Conservation (phyloP, 805 yeast genomes). For the Pichia deserticola region DNA sequence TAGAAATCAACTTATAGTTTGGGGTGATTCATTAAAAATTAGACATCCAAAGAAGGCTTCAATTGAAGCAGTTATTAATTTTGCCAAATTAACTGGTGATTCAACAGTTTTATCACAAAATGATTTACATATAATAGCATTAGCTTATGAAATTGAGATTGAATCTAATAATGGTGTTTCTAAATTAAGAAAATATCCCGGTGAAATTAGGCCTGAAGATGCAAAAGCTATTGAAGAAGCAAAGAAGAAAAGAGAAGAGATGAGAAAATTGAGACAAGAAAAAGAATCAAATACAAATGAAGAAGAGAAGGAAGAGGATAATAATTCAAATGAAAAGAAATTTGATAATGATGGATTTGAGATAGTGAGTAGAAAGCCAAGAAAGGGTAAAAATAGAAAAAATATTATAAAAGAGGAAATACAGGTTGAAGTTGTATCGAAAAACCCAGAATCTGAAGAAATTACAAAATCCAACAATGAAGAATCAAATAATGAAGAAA, state of each 20-base stretch:
- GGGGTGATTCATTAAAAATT: constrained; percentile 65
- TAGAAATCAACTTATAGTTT: constrained; percentile 65
- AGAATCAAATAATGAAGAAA: constrained; percentile 9
- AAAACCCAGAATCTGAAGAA: neutral
- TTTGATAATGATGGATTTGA: constrained; percentile 15
- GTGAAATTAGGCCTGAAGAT: constrained; percentile 34
- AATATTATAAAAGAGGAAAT: constrained; percentile 1
- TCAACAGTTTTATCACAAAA: constrained; percentile 78
- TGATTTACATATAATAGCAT: constrained; percentile 88
- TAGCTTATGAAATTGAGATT: constrained; percentile 79
- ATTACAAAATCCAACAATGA: neutral
- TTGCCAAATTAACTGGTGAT: constrained; percentile 89
- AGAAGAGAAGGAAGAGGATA: constrained; percentile 14
- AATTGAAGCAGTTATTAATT: constrained; percentile 59
- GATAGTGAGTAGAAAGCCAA: constrained; percentile 10
- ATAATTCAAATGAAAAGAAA: neutral
- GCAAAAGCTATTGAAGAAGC: constrained; percentile 26
- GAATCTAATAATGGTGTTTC: constrained; percentile 63
- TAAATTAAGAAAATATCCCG: constrained; percentile 67
- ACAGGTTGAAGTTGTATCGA: neutral
- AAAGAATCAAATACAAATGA: constrained; percentile 6
- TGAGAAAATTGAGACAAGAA: neutral
- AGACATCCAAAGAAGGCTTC: constrained; percentile 70
- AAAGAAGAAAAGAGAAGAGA: constrained; percentile 10
- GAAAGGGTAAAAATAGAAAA: constrained; percentile 2